Evolutionary conservation across 192 early-diverging fungal species (phyloP), one percentile per base, ranked within the genome.

Genomic region (Gaertneriomyces semiglobifer): DNA sequence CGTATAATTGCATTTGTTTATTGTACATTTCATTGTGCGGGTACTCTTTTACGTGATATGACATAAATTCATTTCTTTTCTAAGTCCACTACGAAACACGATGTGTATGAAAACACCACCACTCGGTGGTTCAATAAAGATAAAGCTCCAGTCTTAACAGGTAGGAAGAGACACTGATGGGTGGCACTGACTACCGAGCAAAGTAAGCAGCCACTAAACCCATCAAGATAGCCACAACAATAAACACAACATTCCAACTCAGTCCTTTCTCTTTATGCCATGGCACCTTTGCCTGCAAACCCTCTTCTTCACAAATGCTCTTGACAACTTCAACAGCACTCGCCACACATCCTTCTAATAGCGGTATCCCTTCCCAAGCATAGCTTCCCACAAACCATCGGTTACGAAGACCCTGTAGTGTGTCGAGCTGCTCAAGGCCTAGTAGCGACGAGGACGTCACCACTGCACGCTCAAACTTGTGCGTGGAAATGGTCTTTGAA

Each of bases 331-430:
- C 45, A 25, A 71, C 51, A n/a, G 77, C 68, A 55, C 69, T 75
- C 5, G 77, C 76, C 3, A 84, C 82, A 61, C 82, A 84, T n/a
- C 82, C 78, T 65, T 84, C 82, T 46, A 84, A 56, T 7, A 84
- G 58, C 44, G 82, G 82, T 50, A 84, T 78, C 20, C 79, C 79
- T 18, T 73, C 70, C 56, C 67, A 72, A 20, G 76, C 75, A 66
- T 62, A 84, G 38, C 68, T 72, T 5, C 82, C 82, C 6, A 82
- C 82, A 74, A 84, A 84, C 68, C 69, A 84, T 4, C 71, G 60
- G 7, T 71, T 62, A 11, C 73, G 66, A 0, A 44, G 33, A 1
- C 79, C 79, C 61, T 84, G 82, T 16, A 75, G 5, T 9, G n/a
- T 10, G 0, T 76, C 61, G 46, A 80, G 60, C 2, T 66, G 58